Conservation (phyloP, 176 grass and related monocot species). For the Zea luxurians region DNA sequence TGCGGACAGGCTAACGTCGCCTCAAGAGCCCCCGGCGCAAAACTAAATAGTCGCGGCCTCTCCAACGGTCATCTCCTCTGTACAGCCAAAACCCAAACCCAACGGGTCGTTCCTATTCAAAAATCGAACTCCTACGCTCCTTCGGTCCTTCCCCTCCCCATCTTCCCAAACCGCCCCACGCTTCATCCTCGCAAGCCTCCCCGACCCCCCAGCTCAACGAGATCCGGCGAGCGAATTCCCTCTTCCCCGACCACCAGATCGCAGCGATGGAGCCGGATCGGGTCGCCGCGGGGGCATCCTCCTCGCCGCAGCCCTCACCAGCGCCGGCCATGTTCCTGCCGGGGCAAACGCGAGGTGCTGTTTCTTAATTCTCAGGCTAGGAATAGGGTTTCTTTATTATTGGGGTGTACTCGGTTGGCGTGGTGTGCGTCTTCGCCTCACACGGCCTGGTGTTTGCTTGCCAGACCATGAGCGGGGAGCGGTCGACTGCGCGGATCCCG, state of each 20-base stretch:
- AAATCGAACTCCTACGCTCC: background rate
- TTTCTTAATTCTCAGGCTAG: background rate
- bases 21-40: background rate
- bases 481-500: conserved; percentile 5
- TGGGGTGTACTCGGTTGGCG: background rate
- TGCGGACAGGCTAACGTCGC: too few relatives aligned
- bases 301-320: background rate
- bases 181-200: background rate
- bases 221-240: background rate
- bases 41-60: background rate
- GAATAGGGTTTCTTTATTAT: background rate
- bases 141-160: background rate
- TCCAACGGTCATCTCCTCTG: conserved; percentile 17
- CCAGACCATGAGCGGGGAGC: conserved; percentile 13
- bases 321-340: background rate
- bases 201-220: background rate
- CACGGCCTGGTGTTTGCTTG: background rate
- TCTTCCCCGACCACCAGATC: background rate
- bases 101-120: background rate
- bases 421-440: background rate
- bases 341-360: conserved; percentile 29
- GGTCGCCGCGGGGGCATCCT: background rate
- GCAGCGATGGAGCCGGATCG: conserved; percentile 42
- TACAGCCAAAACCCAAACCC: background rate
- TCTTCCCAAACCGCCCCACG: background rate